Percentiles rank a stretch among this genome's conserved stretches.
These are phyloP conservation scores for Melampsora abietis-canadensis DNA, from an alignment of 1,284 basidiomycete species.

Conservation along the genomic window DNA sequence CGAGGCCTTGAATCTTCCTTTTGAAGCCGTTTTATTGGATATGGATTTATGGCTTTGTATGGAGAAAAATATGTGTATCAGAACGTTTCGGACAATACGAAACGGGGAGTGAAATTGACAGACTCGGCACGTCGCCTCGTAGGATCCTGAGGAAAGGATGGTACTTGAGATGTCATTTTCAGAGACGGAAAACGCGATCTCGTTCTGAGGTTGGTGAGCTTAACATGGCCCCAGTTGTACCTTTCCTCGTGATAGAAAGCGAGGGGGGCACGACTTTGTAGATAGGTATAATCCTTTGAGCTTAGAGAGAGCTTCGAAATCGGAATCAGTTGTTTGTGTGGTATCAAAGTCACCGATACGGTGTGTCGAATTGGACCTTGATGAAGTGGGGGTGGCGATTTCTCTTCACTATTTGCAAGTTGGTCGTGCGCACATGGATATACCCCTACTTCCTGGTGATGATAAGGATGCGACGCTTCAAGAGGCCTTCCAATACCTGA, in stretches of 20 bases:
- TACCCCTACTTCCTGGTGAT: too few relatives aligned
- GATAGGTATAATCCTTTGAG: conserved; percentile 19
- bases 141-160: conserved; percentile 7
- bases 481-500: too few relatives aligned
- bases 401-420: too few relatives aligned
- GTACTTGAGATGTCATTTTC: conserved; percentile 38
- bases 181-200: conserved; percentile 4
- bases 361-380: too few relatives aligned
- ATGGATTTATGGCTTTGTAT: conserved; percentile 3
- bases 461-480: too few relatives aligned
- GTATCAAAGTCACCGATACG: too few relatives aligned
- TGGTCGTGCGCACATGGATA: too few relatives aligned
- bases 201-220: neutral
- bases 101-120: neutral
- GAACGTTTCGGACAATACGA: neutral
- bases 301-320: conserved; percentile 28
- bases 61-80: neutral
- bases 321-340: conserved; percentile 11
- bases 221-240: conserved; percentile 42
- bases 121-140: neutral
- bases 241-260: conserved; percentile 25
- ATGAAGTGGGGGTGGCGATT: too few relatives aligned
- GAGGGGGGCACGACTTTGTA: conserved; percentile 19
- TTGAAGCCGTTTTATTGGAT: neutral
- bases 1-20: neutral